These are phyloP conservation scores for Gossypioides kirkii DNA, from an alignment of 345 rosid genomes.

Conservation along the genomic window DNA sequence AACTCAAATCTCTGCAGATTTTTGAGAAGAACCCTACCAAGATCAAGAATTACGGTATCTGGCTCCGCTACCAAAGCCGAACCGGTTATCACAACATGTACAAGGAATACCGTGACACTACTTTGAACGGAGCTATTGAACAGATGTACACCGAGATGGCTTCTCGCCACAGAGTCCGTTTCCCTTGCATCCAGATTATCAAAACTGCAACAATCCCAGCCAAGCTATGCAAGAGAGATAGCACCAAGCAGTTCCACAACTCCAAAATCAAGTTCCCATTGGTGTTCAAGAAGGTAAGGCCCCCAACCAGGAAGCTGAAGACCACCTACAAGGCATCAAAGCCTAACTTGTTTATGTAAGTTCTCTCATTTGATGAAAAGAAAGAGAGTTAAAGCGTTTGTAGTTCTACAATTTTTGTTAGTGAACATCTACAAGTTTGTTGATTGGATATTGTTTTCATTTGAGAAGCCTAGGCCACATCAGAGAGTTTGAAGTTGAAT, in stretches of 20 bases:
- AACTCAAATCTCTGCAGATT: constrained; percentile 25
- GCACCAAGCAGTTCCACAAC: constrained; percentile 57
- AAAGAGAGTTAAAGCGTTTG: neutral
- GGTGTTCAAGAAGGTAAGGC: constrained; percentile 42
- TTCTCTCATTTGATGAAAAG: neutral
- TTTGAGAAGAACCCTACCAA: constrained; percentile 58
- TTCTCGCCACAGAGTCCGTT: constrained; percentile 58
- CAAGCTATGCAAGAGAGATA: constrained; percentile 44
- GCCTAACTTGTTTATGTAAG: constrained; percentile 49
- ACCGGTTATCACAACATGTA: constrained; percentile 54
- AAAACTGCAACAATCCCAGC: constrained; percentile 54
- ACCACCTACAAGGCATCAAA: constrained; percentile 49
- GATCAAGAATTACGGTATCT: constrained; percentile 55
- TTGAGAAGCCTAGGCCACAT: constrained; percentile 3
- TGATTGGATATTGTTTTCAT: constrained; percentile 14
- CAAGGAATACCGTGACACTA: constrained; percentile 49
- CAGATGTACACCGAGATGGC: constrained; percentile 69
- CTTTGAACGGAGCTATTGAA: constrained; percentile 54
- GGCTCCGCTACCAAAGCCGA: constrained; percentile 56
- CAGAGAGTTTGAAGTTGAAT: constrained; percentile 1
- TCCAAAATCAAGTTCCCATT: constrained; percentile 46
- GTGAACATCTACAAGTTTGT: constrained; percentile 11
- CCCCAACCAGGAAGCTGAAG: constrained; percentile 54
- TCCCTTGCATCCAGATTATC: constrained; percentile 59
- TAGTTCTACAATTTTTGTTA: constrained; percentile 18